Conservation (phyloP, 345 rosid genomes). For the Citrus mangshanensis region DNA sequence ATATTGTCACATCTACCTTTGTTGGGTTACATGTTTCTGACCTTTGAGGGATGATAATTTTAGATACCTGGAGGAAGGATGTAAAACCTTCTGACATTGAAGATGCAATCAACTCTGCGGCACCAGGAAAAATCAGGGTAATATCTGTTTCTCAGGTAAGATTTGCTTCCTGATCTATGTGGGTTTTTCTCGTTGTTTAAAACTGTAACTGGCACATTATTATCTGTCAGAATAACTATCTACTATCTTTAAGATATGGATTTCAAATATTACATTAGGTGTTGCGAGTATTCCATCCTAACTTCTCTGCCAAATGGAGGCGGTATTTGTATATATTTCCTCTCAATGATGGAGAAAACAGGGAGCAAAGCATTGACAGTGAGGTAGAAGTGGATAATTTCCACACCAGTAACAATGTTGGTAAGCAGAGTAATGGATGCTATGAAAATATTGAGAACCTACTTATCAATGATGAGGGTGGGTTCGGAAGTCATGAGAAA, state of each 20-base stretch:
- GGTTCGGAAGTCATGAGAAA: slow-evolving; percentile 41
- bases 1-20: background rate
- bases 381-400: slow-evolving; percentile 27
- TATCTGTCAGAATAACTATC: background rate
- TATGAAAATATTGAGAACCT: slow-evolving; percentile 25
- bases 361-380: slow-evolving; percentile 28
- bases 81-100: slow-evolving; percentile 54
- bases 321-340: slow-evolving; percentile 89
- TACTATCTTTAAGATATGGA: background rate
- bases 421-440: slow-evolving; percentile 29
- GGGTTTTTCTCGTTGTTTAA: background rate
- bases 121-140: slow-evolving; percentile 67
- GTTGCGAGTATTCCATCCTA: slow-evolving; percentile 85
- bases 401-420: slow-evolving; percentile 14
- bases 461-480: slow-evolving; percentile 23
- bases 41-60: slow-evolving; percentile 7
- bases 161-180: background rate
- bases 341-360: slow-evolving; percentile 45
- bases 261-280: slow-evolving; percentile 39
- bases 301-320: slow-evolving; percentile 97
- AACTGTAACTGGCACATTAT: background rate
- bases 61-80: slow-evolving; percentile 94
- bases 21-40: background rate
- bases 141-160: slow-evolving; percentile 70
- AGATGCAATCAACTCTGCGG: slow-evolving; percentile 56